Evolutionary conservation across 192 early-diverging fungal species (phyloP), one percentile per base, ranked within the genome.

Genomic region (Piromyces sp.): DNA sequence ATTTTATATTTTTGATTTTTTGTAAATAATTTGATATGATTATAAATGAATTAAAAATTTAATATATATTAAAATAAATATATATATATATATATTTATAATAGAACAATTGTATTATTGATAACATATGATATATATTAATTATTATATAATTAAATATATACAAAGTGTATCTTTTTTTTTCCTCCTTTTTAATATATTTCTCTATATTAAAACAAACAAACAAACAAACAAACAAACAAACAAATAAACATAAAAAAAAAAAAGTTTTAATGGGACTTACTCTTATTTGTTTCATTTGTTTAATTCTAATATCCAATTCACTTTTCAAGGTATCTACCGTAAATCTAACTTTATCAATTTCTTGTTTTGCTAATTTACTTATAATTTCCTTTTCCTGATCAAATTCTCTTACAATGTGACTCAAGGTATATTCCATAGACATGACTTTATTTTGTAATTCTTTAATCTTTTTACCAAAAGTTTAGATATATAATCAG

Each of bases 281-380:
- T 40, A 91, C 89, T 83, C 88, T 89, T 84, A 92, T 91, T 81
- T 92, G 89, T 81, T 83, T 86, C 89, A 90, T 92, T 82, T 92
- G 90, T 17, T 82, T 51, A 11, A 86, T 84, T 81, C 88, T 91
- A 3, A 86, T 80, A 17, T 81, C 81, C 14, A 92, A 80, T 31
- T 82, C 85, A 30, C 83, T 84, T 38, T 84, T 84, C 30, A 92
- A 83, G 42, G 82, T 31, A 3, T 42, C 80, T 5, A 88, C 85
- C 1, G 87, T 81, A 80, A 38, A 86, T 81, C 84, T 79, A 3
- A 91, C 89, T 40, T 91, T 87, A 79, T 90, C 88, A 79, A 92
- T 82, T 82, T 92, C 90, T 33, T 82, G 58, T 29, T 85, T 81
- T 1, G 91, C 90, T 38, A 88, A 81, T 51, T 85, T 83, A 26